Percentiles rank a stretch among this genome's conserved stretches.
phyloP scores from a whole-genome alignment of 2,329 filamentous ascomycete genomes.

The Sporothrix euskadiensis region DNA sequence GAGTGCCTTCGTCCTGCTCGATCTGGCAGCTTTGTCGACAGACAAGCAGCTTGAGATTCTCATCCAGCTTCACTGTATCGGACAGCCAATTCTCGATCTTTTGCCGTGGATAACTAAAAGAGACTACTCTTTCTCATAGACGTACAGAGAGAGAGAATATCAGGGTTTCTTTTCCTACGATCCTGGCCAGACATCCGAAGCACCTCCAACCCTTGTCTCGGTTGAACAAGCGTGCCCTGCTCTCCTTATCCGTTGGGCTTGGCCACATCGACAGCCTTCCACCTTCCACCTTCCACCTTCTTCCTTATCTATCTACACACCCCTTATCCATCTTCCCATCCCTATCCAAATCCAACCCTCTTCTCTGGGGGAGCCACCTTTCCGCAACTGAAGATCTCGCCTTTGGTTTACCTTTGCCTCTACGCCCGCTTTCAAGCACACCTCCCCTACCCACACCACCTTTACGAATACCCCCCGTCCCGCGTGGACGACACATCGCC shows the following conservation, averaged over 20 bases:
- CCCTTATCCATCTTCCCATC: conserved; percentile 8
- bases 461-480: conserved; percentile 16
- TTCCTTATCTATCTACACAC: conserved; percentile 19
- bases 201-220: conserved; percentile 2
- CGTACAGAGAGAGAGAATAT: neutral
- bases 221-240: conserved; percentile 4
- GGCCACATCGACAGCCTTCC: conserved; percentile 4
- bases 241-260: conserved; percentile 22
- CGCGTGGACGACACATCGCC: conserved; percentile 16
- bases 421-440: conserved; percentile 1
- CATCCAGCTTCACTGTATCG: neutral
- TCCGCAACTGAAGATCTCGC: neutral
- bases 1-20: neutral
- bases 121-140: neutral
- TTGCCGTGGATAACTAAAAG: neutral
- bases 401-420: neutral
- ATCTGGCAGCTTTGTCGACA: neutral
- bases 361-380: neutral
- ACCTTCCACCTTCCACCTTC: too few species aligned
- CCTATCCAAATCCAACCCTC: neutral
- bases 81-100: neutral
- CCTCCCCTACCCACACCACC: conserved; percentile 20
- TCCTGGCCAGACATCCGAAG: conserved; percentile 17
- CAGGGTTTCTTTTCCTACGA: neutral
- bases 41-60: neutral